Conservation (phyloP, 331 rosid genomes). For the Cucumis variabilis region DNA sequence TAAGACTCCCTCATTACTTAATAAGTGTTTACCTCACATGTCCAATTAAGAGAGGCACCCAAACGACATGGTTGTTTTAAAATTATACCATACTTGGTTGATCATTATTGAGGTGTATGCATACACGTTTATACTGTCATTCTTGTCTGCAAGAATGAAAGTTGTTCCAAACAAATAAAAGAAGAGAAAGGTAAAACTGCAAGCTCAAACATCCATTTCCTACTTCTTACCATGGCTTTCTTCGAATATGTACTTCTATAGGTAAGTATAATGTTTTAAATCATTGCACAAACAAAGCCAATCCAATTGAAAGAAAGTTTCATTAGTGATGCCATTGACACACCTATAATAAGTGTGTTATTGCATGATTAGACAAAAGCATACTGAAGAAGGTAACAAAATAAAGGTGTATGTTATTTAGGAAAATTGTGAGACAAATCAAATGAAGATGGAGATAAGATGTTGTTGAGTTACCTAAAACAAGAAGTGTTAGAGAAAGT, state of each 20-base stretch:
- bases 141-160: too few relatives aligned
- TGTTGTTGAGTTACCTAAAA: constrained; percentile 60
- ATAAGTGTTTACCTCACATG: too few relatives aligned
- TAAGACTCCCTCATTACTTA: too few relatives aligned
- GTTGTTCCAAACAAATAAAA: too few relatives aligned
- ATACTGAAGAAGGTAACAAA: neutral
- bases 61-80: too few relatives aligned
- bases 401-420: neutral
- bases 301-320: constrained; percentile 95
- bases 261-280: constrained; percentile 91
- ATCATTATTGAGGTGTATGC: too few relatives aligned
- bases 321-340: constrained; percentile 92
- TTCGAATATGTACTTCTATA: constrained; percentile 91
- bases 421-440: neutral
- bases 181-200: neutral
- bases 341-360: constrained; percentile 60
- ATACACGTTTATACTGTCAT: too few relatives aligned
- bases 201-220: constrained; percentile 13
- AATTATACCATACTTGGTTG: too few relatives aligned
- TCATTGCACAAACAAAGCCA: constrained; percentile 93
- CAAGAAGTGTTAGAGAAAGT: constrained; percentile 95
- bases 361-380: neutral
- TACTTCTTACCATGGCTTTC: constrained; percentile 88
- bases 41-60: too few relatives aligned
- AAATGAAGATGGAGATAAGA: neutral